Conservation (phyloP, 2,329 filamentous ascomycete species). For the Exophiala calicioides region DNA sequence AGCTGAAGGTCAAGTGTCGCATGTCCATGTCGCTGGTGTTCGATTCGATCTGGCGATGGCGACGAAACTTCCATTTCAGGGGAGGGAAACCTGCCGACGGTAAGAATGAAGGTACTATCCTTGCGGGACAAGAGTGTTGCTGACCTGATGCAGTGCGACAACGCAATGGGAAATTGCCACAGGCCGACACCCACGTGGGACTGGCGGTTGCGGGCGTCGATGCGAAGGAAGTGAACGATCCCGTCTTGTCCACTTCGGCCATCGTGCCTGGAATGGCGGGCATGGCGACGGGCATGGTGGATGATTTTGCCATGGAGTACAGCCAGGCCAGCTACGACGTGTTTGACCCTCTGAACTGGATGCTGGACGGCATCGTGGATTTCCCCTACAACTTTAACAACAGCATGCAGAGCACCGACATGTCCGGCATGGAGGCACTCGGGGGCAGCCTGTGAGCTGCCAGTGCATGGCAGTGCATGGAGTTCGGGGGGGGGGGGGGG, state of each 20-base stretch:
- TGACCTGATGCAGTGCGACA: conserved; percentile 16
- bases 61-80: conserved; percentile 63
- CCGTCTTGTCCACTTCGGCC: conserved; percentile 19
- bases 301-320: conserved; percentile 27
- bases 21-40: conserved; percentile 69
- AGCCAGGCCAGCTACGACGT: conserved; percentile 70
- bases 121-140: neutral
- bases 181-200: conserved; percentile 13
- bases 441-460: conserved; percentile 12
- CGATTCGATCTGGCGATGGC: conserved; percentile 69
- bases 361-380: conserved; percentile 81
- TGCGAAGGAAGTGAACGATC: conserved; percentile 13
- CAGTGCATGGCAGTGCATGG: too few relatives aligned
- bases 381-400: conserved; percentile 61
- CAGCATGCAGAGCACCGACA: conserved; percentile 6
- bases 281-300: conserved; percentile 30
- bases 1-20: conserved; percentile 65
- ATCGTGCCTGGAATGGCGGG: conserved; percentile 32
- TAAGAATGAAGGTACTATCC: conserved; percentile 35
- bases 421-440: conserved; percentile 17
- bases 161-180: conserved; percentile 16
- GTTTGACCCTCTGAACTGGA: conserved; percentile 91
- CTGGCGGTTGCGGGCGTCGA: conserved; percentile 7
- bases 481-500: too few relatives aligned
- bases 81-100: conserved; percentile 56